A percentile compares a stretch with the other conserved stretches of the same genome.
These are phyloP conservation scores for Galerina sulciceps DNA, from an alignment of 768 basidiomycete genomes.

Conservation along the genomic window DNA sequence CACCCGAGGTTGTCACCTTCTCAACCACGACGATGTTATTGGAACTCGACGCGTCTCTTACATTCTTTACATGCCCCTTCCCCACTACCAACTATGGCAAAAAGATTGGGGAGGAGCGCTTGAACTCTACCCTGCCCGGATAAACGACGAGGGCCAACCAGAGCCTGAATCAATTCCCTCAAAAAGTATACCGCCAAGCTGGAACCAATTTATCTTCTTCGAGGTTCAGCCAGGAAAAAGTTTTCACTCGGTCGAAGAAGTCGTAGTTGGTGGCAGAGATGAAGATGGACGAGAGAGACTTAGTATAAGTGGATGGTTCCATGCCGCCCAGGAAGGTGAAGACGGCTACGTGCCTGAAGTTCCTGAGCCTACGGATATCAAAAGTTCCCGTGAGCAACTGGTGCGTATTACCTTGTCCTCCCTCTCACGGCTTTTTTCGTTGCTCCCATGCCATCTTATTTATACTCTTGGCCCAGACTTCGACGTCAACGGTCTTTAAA, in stretches of 20 bases:
- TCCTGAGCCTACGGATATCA: slow-evolving; percentile 43
- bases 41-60: slow-evolving; percentile 93
- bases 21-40: slow-evolving; percentile 99
- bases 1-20: slow-evolving; percentile 88
- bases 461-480: slow-evolving; percentile 45
- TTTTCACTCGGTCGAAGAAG: slow-evolving; percentile 97
- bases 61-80: slow-evolving; percentile 94
- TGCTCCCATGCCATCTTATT: slow-evolving; percentile 3
- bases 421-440: slow-evolving; percentile 1
- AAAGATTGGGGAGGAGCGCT: slow-evolving; percentile 92
- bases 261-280: slow-evolving; percentile 76
- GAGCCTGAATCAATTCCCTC: slow-evolving; percentile 71
- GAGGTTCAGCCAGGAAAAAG: slow-evolving; percentile 94
- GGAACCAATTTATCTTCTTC: slow-evolving; percentile 90
- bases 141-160: slow-evolving; percentile 61
- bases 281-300: slow-evolving; percentile 75
- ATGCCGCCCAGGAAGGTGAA: slow-evolving; percentile 88
- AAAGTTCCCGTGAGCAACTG: slow-evolving; percentile 91
- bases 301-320: slow-evolving; percentile 98
- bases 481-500: slow-evolving; percentile 64
- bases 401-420: slow-evolving; percentile 53
- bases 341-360: slow-evolving; percentile 74
- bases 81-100: slow-evolving; percentile 76
- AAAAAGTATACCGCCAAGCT: slow-evolving; percentile 75
- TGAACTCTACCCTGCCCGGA: slow-evolving; percentile 83